Percentiles rank a stretch among this genome's conserved stretches.
Conservation (phyloP, 139 green algal genomes). For the Zygnema cylindricum region DNA sequence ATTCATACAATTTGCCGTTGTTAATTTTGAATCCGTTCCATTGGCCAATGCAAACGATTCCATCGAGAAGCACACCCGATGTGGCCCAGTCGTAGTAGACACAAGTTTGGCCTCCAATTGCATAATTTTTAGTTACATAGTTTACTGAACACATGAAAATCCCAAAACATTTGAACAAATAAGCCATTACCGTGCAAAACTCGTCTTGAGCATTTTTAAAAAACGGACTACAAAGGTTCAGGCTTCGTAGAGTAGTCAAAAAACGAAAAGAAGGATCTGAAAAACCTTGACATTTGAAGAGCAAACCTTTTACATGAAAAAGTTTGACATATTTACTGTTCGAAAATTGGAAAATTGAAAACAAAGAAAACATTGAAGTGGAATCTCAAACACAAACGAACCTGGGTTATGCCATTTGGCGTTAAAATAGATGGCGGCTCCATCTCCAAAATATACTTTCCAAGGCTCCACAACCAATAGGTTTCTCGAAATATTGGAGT, state of each 20-base stretch:
- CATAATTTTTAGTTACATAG: slow-evolving; percentile 18
- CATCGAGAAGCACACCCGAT: slow-evolving; percentile 13
- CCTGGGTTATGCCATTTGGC: slow-evolving; percentile 42
- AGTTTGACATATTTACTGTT: too few species aligned
- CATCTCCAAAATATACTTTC: slow-evolving; percentile 1
- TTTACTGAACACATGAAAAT: too few species aligned
- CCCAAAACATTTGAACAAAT: too few species aligned
- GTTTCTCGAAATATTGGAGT: background rate
- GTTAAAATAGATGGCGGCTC: slow-evolving; percentile 32
- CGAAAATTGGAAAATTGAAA: too few species aligned
- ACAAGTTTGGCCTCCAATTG: background rate
- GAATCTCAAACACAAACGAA: too few species aligned
- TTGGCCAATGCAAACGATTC: slow-evolving; percentile 28
- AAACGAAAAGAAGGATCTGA: background rate
- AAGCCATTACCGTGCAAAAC: too few species aligned
- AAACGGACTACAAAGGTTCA: background rate
- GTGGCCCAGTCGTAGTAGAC: slow-evolving; percentile 44
- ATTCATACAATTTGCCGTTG: slow-evolving; percentile 29
- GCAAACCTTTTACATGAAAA: too few species aligned
- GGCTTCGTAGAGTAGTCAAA: background rate
- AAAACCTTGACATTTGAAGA: background rate
- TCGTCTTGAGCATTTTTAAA: background rate
- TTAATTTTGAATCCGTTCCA: slow-evolving; percentile 43
- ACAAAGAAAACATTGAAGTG: too few species aligned
- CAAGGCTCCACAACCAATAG: slow-evolving; percentile 1